Base-by-base conservation (phyloP, 257 asterid genomes). In the Paraleonurus japonicus region DNA sequence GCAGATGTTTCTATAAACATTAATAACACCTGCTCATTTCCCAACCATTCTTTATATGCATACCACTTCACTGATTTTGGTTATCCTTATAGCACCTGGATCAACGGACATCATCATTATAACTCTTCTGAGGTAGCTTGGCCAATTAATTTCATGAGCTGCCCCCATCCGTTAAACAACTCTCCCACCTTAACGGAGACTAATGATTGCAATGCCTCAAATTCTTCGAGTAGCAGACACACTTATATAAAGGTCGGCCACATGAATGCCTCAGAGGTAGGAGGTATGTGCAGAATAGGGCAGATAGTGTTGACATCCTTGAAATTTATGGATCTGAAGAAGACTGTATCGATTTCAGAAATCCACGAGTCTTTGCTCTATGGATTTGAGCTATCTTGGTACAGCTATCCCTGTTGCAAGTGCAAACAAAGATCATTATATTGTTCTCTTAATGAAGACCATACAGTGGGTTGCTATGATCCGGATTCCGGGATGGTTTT, bases 371-470 rank as follows among this genome's bases (percentile, higher is more conserved):
- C n/a, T n/a, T n/a, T n/a, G n/a, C n/a, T n/a, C n/a, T n/a, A n/a
- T n/a, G n/a, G n/a, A n/a, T n/a, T n/a, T n/a, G n/a, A 86, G 59
- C 74, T 84, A 3, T 62, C 78, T 0, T 86, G 85, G 84, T 72
- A 8, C 54, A 15, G 7, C 0, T 15, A 13, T 15, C 54, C 19
- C 1, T 47, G 54, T 10, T 15, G 54, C 54, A n/a, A 47, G 20
- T 47, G 54, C 20, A 16, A 16, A 47, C 8, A 1, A 39, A 39
- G 3, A 2, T 10, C 47, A n/a, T n/a, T n/a, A 39, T 0, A 39
- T 10, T 39, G 43, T 43, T 15, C 4, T 3, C 3, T 12, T 4
- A 5, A 4, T 15, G 17, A 35, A 8, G 43, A 12, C 17, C 51
- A 9, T 3, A 43, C 8, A 12, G 51, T 4, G 19, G 8, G 1